Conservation (phyloP, 2,329 filamentous ascomycete species). For the Sclerotinia trifoliorum region DNA sequence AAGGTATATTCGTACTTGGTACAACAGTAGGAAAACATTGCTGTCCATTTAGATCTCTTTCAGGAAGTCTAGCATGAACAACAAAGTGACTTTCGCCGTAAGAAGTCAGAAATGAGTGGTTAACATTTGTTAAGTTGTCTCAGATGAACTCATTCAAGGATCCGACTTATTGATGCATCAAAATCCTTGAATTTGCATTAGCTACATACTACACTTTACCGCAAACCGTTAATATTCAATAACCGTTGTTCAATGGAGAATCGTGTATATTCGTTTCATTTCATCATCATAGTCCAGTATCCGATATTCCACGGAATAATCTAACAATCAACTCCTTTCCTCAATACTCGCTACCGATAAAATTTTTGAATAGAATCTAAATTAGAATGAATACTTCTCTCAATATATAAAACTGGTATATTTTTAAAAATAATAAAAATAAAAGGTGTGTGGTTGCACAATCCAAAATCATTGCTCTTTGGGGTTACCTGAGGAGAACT, state of each 20-base stretch:
- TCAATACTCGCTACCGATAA: neutral
- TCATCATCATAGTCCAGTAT: neutral
- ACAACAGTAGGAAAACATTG: neutral
- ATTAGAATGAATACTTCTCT: neutral
- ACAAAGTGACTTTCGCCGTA: neutral
- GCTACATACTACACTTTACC: neutral
- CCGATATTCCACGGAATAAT: neutral
- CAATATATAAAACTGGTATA: neutral
- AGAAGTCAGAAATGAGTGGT: neutral
- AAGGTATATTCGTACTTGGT: neutral
- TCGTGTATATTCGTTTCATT: neutral
- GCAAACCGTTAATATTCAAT: neutral
- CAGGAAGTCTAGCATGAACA: neutral
- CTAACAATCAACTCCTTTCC: neutral
- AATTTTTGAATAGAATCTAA: neutral
- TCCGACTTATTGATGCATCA: neutral
- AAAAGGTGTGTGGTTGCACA: neutral
- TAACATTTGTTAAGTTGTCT: slow-evolving; percentile 7
- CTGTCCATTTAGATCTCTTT: neutral
- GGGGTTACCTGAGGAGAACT: slow-evolving; percentile 17
- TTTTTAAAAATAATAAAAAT: neutral
- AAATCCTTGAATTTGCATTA: slow-evolving; percentile 11
- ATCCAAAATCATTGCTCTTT: neutral
- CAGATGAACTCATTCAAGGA: slow-evolving; percentile 4
- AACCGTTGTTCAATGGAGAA: slow-evolving; percentile 1